Conservation (phyloP, 2,329 filamentous ascomycete genomes). For the Pseudogymnoascus sp. region DNA sequence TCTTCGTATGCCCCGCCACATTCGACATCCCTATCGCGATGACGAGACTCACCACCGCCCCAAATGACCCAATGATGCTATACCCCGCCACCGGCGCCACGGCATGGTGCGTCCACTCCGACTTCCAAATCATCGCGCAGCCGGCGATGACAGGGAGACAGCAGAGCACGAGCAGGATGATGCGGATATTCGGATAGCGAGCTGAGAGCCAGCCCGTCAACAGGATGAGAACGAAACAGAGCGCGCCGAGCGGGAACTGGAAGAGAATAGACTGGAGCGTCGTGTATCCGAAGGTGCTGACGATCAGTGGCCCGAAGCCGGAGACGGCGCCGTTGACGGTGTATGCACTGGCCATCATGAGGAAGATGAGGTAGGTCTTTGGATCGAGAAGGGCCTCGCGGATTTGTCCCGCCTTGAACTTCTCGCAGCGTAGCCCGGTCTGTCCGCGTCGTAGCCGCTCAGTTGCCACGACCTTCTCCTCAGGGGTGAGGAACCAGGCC, state of each 20-base stretch:
- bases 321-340: conserved; percentile 59
- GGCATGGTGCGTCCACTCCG: conserved; percentile 52
- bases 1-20: conserved; percentile 68
- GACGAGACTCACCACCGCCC: conserved; percentile 56
- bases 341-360: conserved; percentile 58
- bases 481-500: conserved; percentile 58
- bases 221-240: conserved; percentile 60
- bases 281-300: conserved; percentile 60
- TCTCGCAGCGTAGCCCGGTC: conserved; percentile 52
- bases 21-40: conserved; percentile 55
- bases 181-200: conserved; percentile 51
- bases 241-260: conserved; percentile 63
- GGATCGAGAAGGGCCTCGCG: conserved; percentile 48
- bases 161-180: conserved; percentile 54
- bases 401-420: conserved; percentile 51
- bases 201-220: conserved; percentile 56
- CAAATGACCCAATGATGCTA: conserved; percentile 64
- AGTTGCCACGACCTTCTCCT: conserved; percentile 55
- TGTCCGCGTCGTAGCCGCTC: conserved; percentile 54
- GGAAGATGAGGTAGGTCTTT: conserved; percentile 53
- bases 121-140: conserved; percentile 62
- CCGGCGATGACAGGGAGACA: conserved; percentile 68
- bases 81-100: conserved; percentile 62
- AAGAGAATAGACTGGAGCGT: conserved; percentile 58
- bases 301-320: conserved; percentile 63